These are phyloP conservation scores for Coemansia asiatica DNA, from an alignment of 192 early-diverging fungal species.

Conservation along the genomic window DNA sequence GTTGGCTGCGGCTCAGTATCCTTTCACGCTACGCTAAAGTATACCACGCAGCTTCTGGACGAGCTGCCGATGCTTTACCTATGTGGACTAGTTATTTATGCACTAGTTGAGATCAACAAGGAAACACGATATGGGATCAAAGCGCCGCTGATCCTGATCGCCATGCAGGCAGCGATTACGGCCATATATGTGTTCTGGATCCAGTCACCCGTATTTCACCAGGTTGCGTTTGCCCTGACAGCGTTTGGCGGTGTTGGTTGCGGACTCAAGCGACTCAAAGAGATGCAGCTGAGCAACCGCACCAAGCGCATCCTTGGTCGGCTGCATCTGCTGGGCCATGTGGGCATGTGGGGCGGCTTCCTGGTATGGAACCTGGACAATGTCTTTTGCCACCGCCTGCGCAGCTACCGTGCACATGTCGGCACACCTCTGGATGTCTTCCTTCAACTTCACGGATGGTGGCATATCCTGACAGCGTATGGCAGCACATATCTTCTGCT, in stretches of 20 bases:
- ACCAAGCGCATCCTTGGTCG: slow-evolving; percentile 26
- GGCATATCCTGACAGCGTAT: slow-evolving; percentile 59
- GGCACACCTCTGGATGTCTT: slow-evolving; percentile 56
- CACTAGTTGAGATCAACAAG: slow-evolving; percentile 43
- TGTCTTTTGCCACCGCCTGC: slow-evolving; percentile 60
- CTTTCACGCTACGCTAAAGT: slow-evolving; percentile 74
- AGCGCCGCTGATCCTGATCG: slow-evolving; percentile 39
- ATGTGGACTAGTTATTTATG: slow-evolving; percentile 46
- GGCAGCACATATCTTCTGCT: slow-evolving; percentile 49
- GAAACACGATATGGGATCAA: slow-evolving; percentile 23
- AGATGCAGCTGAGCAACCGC: slow-evolving; percentile 19
- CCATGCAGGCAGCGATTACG: slow-evolving; percentile 52
- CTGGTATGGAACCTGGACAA: slow-evolving; percentile 75
- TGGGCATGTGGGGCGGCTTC: slow-evolving; percentile 56
- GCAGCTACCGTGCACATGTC: slow-evolving; percentile 49
- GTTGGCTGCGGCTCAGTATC: slow-evolving; percentile 65
- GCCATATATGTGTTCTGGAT: slow-evolving; percentile 59
- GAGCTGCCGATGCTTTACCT: slow-evolving; percentile 73
- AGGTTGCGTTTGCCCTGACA: slow-evolving; percentile 50
- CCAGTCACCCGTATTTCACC: slow-evolving; percentile 67
- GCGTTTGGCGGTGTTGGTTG: slow-evolving; percentile 20
- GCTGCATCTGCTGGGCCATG: slow-evolving; percentile 22
- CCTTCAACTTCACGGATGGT: slow-evolving; percentile 62
- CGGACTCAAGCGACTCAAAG: slow-evolving; percentile 22
- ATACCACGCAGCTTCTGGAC: slow-evolving; percentile 68